phyloP scores from a whole-genome alignment of 2,329 filamentous ascomycete genomes.

The Pestalotiopsis sp. region DNA sequence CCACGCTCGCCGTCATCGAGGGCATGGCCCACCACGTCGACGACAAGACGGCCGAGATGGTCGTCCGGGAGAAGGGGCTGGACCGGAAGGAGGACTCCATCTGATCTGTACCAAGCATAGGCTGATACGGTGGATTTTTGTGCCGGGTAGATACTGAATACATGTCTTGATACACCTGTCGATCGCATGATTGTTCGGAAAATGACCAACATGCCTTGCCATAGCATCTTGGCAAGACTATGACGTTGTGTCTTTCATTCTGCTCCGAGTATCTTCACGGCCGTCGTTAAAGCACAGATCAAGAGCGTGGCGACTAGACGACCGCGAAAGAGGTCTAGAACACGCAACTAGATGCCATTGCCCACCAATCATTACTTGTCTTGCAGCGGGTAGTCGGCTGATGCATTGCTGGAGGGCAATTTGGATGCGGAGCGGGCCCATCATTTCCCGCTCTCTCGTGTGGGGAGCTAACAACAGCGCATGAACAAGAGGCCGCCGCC shows the following conservation, averaged over 20 bases:
- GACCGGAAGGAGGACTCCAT: background rate
- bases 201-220: too few species aligned
- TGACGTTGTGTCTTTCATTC: too few species aligned
- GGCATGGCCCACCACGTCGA: conserved; percentile 1
- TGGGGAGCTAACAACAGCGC: background rate
- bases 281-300: too few species aligned
- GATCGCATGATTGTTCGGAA: too few species aligned
- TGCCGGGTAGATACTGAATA: background rate
- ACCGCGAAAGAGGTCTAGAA: too few species aligned
- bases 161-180: background rate
- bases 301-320: too few species aligned
- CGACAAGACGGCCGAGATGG: conserved; percentile 1
- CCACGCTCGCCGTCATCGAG: conserved; percentile 4
- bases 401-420: background rate
- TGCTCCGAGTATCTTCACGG: too few species aligned
- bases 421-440: background rate
- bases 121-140: background rate
- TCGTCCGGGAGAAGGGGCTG: background rate
- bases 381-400: background rate
- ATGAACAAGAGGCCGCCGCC: background rate
- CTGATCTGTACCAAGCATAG: background rate
- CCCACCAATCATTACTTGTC: background rate
- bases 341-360: too few species aligned
- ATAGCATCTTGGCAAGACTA: too few species aligned
- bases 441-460: background rate